Conservation (phyloP, 352 stramenopile genomes). For the Phytophthora rubi region DNA sequence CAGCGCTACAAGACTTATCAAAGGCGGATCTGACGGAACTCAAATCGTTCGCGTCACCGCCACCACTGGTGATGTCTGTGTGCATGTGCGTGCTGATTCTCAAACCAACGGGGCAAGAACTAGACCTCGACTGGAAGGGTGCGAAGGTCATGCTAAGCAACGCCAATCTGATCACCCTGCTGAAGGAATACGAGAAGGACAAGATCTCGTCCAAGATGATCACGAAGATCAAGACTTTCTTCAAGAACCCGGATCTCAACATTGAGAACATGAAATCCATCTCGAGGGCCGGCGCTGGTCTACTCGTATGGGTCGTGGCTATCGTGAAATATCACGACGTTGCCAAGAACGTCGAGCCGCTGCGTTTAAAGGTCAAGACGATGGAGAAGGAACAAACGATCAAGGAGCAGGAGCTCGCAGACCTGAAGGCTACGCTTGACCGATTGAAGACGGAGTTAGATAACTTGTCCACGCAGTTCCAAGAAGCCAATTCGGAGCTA, state of each 20-base stretch:
- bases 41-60: conserved; percentile 95
- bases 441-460: conserved; percentile 89
- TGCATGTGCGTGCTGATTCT: conserved; percentile 93
- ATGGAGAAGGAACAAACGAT: conserved; percentile 94
- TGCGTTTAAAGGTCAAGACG: conserved; percentile 92
- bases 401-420: conserved; percentile 88
- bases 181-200: conserved; percentile 97
- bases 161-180: conserved; percentile 86
- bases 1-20: conserved; percentile 93
- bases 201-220: conserved; percentile 97
- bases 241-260: conserved; percentile 94
- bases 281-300: conserved; percentile 87
- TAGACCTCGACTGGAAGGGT: conserved; percentile 94
- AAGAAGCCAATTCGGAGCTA: conserved; percentile 92
- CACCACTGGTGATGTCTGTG: conserved; percentile 93
- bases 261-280: conserved; percentile 96
- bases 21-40: conserved; percentile 96
- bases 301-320: conserved; percentile 94
- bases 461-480: conserved; percentile 91
- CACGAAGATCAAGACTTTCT: conserved; percentile 94
- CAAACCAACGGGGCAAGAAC: conserved; percentile 91
- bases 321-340: conserved; percentile 97
- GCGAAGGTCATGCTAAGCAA: conserved; percentile 96
- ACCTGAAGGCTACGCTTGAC: conserved; percentile 87
- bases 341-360: conserved; percentile 93